Base-by-base conservation (phyloP, 352 stramenopile genomes). In the Plasmopara halstedii region DNA sequence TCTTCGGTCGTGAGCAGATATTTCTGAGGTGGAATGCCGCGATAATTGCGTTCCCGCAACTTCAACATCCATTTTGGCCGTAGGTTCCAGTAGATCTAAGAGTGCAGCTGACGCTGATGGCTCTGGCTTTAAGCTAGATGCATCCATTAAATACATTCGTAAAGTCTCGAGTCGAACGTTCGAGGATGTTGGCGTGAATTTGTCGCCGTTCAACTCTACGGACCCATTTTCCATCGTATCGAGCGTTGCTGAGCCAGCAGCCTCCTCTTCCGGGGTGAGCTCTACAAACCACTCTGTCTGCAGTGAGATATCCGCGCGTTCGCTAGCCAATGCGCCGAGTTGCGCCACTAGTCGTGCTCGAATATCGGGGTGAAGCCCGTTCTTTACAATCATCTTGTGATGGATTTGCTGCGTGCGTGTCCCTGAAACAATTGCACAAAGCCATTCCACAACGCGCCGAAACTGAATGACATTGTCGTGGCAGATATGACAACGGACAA, bases 281-380 rank as follows among this genome's bases (percentile, higher is more conserved):
- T 85, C 70, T 5, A 67, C 52, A 49, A 87, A 68, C 72, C 75
- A 87, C 42, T 87, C 75, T 1, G 70, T 87, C 53, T 82, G 81
- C 50, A 87, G 54, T 31, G 72, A 75, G 5, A 85, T 64, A 34
- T 82, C 60, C 4, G 56, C 58, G 15, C 75, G 72, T 27, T 82
- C 63, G 32, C 75, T 87, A 25, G 72, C 72, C 15, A 87, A 39
- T 9, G 72, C 68, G 2, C 75, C 75, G 1, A 87, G 62, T 27
- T 87, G 72, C 4, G 58, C 63, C 15, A 83, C 72, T 14, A 87
- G 45, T 6, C 75, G 58, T n/a, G 75, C 70, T 40, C 75, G 72
- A 53, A 87, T 83, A 42, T 87, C 75, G n/a, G 75, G 72, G 34
- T 85, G 75, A 8, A 87, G 46, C 7, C 75, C 75, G 19, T 63